A percentile compares a stretch with the other conserved stretches of the same genome.
phyloP scores from a whole-genome alignment of 1,284 basidiomycete genomes.

The Trichosporon inkin region DNA sequence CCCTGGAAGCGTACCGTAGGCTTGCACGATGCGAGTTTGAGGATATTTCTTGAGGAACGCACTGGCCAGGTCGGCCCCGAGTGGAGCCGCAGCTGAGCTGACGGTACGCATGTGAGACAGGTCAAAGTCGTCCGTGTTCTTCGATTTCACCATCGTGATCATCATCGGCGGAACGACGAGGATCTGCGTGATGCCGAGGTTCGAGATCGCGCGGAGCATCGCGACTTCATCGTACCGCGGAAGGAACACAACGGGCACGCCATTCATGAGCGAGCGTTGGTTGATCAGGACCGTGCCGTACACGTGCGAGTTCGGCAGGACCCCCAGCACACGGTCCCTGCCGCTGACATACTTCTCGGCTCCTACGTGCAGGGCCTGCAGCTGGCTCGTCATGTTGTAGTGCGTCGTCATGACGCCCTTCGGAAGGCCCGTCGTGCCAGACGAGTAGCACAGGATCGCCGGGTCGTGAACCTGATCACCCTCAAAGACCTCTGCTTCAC shows the following conservation, averaged over 20 bases:
- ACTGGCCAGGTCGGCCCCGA: no score
- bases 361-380: slow-evolving; percentile 9
- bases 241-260: slow-evolving; percentile 64
- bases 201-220: slow-evolving; percentile 67
- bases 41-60: no score
- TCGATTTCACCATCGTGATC: slow-evolving; percentile 53
- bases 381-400: slow-evolving; percentile 56
- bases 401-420: slow-evolving; percentile 59
- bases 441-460: slow-evolving; percentile 59
- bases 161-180: slow-evolving; percentile 82
- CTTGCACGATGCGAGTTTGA: slow-evolving; percentile 55
- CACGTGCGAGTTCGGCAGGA: slow-evolving; percentile 21
- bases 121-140: slow-evolving; percentile 65
- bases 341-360: slow-evolving; percentile 11
- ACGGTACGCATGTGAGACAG: slow-evolving; percentile 48
- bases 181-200: slow-evolving; percentile 61
- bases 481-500: slow-evolving; percentile 14
- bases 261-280: slow-evolving; percentile 59
- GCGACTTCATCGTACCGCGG: slow-evolving; percentile 57
- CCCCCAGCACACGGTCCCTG: slow-evolving; percentile 14
- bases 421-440: slow-evolving; percentile 56
- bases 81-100: slow-evolving; percentile 38
- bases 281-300: slow-evolving; percentile 49
- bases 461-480: slow-evolving; percentile 12
- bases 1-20: slow-evolving; percentile 31